Conservation (phyloP, 2,329 filamentous ascomycete genomes). For the Ophiocordyceps unilateralis region DNA sequence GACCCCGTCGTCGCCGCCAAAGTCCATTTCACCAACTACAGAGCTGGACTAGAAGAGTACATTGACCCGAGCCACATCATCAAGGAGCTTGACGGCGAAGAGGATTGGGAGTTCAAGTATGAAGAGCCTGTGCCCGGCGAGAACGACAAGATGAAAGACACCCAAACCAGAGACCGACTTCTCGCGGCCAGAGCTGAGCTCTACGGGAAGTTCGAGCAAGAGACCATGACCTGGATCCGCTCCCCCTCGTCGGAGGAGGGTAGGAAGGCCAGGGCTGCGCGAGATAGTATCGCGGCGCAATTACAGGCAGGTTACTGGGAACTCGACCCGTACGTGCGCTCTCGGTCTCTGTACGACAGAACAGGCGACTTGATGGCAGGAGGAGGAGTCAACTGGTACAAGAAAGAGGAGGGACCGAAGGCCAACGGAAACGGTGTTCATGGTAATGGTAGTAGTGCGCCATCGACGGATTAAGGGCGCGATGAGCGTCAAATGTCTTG, state of each 20-base stretch:
- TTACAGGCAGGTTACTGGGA: constrained; percentile 71
- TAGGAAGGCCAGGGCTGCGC: constrained; percentile 33
- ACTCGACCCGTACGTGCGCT: constrained; percentile 73
- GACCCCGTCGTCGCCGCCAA: constrained; percentile 92
- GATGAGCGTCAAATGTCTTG: not conserved
- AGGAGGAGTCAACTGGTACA: constrained; percentile 58
- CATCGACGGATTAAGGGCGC: constrained; percentile 24
- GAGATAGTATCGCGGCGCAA: constrained; percentile 42
- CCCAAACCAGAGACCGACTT: constrained; percentile 43
- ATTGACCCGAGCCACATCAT: constrained; percentile 55
- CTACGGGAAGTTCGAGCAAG: constrained; percentile 56
- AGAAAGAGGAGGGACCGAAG: constrained; percentile 10
- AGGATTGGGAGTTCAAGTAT: constrained; percentile 73
- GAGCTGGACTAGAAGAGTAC: constrained; percentile 61
- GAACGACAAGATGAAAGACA: constrained; percentile 57
- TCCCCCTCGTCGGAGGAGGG: constrained; percentile 22
- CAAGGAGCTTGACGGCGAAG: constrained; percentile 71
- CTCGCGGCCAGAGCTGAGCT: constrained; percentile 44
- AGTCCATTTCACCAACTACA: constrained; percentile 77
- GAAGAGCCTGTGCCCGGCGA: constrained; percentile 60
- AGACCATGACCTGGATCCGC: constrained; percentile 59
- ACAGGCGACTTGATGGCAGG: constrained; percentile 50
- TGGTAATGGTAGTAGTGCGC: constrained; percentile 3
- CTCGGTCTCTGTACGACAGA: constrained; percentile 72
- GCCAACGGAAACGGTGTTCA: constrained; percentile 1